A percentile compares a stretch with the other conserved stretches of the same genome.
Conservation (phyloP, 768 basidiomycete species). For the Kwoniella sp. region DNA sequence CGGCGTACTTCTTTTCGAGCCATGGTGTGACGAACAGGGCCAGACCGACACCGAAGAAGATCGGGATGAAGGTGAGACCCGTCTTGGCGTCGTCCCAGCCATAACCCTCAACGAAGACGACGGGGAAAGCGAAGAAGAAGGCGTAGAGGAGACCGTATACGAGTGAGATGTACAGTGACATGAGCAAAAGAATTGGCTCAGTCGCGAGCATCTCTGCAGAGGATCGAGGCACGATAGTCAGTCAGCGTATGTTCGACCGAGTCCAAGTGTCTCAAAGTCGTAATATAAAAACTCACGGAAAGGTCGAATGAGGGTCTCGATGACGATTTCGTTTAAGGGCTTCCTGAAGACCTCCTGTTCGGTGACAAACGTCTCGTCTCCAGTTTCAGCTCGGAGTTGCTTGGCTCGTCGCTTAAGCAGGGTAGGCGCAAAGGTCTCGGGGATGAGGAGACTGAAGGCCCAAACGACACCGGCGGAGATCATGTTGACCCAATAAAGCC, state of each 20-base stretch:
- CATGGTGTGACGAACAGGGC: constrained; percentile 38
- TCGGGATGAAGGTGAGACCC: constrained; percentile 37
- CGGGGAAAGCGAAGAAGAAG: constrained; percentile 48
- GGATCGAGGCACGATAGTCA: constrained; percentile 36
- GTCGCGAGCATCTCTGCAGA: constrained; percentile 46
- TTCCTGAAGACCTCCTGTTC: constrained; percentile 39
- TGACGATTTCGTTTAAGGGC: constrained; percentile 31
- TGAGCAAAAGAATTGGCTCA: constrained; percentile 51
- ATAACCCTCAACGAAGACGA: constrained; percentile 39
- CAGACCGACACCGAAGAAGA: constrained; percentile 39
- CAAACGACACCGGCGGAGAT: constrained; percentile 47
- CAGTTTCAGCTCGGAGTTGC: constrained; percentile 41
- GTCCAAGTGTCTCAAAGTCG: constrained; percentile 33
- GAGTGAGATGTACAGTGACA: constrained; percentile 45
- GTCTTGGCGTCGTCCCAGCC: constrained; percentile 36
- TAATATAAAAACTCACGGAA: constrained; percentile 37
- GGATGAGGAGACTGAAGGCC: constrained; percentile 33
- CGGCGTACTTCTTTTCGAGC: constrained; percentile 27
- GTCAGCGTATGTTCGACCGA: constrained; percentile 27
- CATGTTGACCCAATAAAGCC: constrained; percentile 55
- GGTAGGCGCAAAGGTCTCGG: constrained; percentile 56
- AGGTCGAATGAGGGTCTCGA: constrained; percentile 38
- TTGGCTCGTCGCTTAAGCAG: constrained; percentile 53
- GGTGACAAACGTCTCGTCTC: constrained; percentile 45
- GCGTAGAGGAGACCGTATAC: constrained; percentile 49